A percentile compares a stretch with the other conserved stretches of the same genome.
Evolutionary conservation across 2,329 filamentous ascomycete genomes (phyloP).

Genomic region (Fusarium euwallaceae): DNA sequence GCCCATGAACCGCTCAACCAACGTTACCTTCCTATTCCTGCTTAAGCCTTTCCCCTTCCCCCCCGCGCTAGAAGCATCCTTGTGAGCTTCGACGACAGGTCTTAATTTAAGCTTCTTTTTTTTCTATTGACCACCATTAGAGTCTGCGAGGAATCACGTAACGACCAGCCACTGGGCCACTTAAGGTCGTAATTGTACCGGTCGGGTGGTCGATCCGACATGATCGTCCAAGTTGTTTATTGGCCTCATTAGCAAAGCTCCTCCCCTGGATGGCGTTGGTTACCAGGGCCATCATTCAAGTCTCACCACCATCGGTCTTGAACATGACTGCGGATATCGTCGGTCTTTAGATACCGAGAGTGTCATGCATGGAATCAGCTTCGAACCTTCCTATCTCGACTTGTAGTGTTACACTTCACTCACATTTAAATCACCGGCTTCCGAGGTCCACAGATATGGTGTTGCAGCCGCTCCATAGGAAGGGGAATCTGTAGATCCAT

Average conservation of each 20-base stretch:
- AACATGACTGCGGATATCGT: conserved; percentile 4
- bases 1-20: not conserved
- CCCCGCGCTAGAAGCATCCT: conserved; percentile 27
- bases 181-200: not conserved
- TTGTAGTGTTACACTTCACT: not conserved
- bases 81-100: not conserved
- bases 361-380: not conserved
- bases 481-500: not conserved
- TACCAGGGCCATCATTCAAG: not conserved
- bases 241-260: not conserved
- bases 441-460: not conserved
- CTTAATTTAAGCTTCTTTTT: conserved; percentile 43
- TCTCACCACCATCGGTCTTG: not conserved
- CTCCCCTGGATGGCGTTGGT: not conserved
- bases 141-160: not conserved
- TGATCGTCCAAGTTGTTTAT: not conserved
- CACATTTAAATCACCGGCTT: not conserved
- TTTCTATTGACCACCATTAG: conserved; percentile 11
- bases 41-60: conserved; percentile 7
- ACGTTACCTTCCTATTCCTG: conserved; percentile 43
- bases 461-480: not conserved
- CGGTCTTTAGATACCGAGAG: not conserved
- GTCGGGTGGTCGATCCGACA: not conserved
- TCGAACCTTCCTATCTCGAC: not conserved
- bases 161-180: not conserved